Evolutionary conservation across 805 yeast species (phyloP).

Genomic region (Pichia occidentalis): DNA sequence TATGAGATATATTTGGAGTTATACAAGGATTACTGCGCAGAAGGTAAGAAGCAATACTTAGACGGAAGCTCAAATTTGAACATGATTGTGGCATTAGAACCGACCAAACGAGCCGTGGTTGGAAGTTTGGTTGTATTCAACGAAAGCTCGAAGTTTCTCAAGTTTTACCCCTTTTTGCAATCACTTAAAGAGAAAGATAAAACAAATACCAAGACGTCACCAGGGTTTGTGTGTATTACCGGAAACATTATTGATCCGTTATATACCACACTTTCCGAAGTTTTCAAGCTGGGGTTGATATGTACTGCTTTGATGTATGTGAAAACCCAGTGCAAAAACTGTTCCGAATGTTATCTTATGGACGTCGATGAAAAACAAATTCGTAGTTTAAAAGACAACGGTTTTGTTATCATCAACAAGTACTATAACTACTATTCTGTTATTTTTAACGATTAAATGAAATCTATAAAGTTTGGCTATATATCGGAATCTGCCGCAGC

Average conservation of each 20-base stretch:
- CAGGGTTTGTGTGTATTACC: constrained; percentile 36
- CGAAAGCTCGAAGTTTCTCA: constrained; percentile 38
- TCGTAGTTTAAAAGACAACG: constrained; percentile 15
- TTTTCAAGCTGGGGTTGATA: constrained; percentile 49
- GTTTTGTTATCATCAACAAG: constrained; percentile 13
- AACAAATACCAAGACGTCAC: constrained; percentile 23
- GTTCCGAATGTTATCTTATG: constrained; percentile 9
- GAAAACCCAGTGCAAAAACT: constrained; percentile 25
- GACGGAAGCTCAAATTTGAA: constrained; percentile 29
- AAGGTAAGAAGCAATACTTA: constrained; percentile 21
- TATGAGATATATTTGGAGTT: constrained; percentile 16
- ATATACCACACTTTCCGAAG: constrained; percentile 46
- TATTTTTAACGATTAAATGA: background rate
- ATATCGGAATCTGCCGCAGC: constrained; percentile 24
- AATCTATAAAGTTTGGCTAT: background rate
- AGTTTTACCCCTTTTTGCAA: constrained; percentile 47
- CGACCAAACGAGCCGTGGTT: constrained; percentile 7
- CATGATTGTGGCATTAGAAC: constrained; percentile 33
- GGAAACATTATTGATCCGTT: constrained; percentile 50
- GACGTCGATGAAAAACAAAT: constrained; percentile 12
- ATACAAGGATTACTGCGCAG: constrained; percentile 20
- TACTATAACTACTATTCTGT: constrained; percentile 14
- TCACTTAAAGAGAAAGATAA: background rate
- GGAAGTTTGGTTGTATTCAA: constrained; percentile 47
- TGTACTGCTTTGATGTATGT: constrained; percentile 47